Evolutionary conservation across 2,329 filamentous ascomycete species (phyloP), one percentile per base, ranked within the genome.

Genomic region (Orbilia oligospora): DNA sequence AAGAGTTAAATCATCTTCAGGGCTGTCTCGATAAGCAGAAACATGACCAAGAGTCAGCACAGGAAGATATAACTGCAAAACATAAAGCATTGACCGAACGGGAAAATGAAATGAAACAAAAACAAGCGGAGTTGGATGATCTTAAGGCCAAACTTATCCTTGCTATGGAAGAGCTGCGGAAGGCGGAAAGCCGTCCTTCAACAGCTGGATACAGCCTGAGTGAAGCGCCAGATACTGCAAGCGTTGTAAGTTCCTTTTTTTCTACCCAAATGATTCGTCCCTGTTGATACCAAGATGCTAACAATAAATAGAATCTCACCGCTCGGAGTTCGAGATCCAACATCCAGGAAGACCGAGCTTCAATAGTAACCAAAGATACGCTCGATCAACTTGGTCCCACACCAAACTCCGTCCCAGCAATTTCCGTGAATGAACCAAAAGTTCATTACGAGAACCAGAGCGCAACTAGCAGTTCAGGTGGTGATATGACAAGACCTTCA

Each of bases 161-260:
- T 20, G 67, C 67, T 4, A 71, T 77, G 73, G 73, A 77, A 30
- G 73, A 77, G 27, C 10, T 71, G 5, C 49, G 53, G n/a, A 71
- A 71, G 44, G 33, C 68, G 14, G 58, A 71, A 16, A 77, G 73
- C 24, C 73, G 73, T 27, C 73, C 73, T n/a, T 77, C 73, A 16
- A 77, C 73, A 18, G 49, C 73, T 27, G 36, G 73, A 12, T 51
- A 55, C n/a, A 61, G 56, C 27, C 18, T 24, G 18, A 77, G 67
- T 30, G 73, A 71, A 46, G 30, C 20, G 44, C 58, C 67, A 33
- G 73, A 77, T 56, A 64, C 58, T 3, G 20, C 73, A 18, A 71
- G 51, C 24, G 67, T 63, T 22, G 67, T 71, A 71, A 71, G 73
- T 53, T 24, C 0, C 24, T n/a, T 14, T 20, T 1, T 14, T 20